These are phyloP conservation scores for Hypoxylon rubiginosum DNA, from an alignment of 2,329 filamentous ascomycete genomes.

Conservation along the genomic window DNA sequence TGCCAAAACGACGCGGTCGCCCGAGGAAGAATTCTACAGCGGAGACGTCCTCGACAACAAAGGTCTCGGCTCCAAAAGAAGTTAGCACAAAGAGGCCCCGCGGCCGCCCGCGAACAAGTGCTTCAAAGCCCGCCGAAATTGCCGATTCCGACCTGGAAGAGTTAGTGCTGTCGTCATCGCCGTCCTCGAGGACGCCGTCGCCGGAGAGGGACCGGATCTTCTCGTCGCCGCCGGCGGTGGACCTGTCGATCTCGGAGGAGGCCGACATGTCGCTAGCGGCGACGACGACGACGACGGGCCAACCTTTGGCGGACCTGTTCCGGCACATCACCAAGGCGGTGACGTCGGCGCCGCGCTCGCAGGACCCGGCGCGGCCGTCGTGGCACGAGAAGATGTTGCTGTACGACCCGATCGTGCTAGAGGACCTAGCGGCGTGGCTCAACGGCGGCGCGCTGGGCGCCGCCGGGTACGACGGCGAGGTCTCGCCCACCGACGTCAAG, in stretches of 20 bases:
- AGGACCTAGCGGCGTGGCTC: conserved; percentile 87
- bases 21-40: conserved; percentile 55
- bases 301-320: conserved; percentile 64
- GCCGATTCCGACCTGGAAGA: conserved; percentile 67
- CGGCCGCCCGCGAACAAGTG: neutral
- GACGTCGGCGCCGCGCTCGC: conserved; percentile 63
- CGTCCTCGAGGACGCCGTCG: conserved; percentile 54
- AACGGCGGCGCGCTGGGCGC: conserved; percentile 77
- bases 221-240: conserved; percentile 59
- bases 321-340: conserved; percentile 68
- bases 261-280: conserved; percentile 61
- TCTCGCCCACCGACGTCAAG: conserved; percentile 77
- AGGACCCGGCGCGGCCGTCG: conserved; percentile 67
- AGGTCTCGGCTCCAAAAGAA: conserved; percentile 29
- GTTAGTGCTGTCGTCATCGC: conserved; percentile 49
- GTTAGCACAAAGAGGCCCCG: conserved; percentile 18
- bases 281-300: conserved; percentile 57
- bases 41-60: conserved; percentile 14
- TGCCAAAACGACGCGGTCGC: conserved; percentile 58
- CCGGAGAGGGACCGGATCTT: conserved; percentile 56
- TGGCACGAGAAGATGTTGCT: conserved; percentile 96
- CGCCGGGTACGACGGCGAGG: conserved; percentile 75
- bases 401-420: conserved; percentile 90
- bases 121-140: conserved; percentile 59
- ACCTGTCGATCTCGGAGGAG: conserved; percentile 60